phyloP scores from a whole-genome alignment of 2,329 filamentous ascomycete genomes.

The Ophiobolus disseminans region DNA sequence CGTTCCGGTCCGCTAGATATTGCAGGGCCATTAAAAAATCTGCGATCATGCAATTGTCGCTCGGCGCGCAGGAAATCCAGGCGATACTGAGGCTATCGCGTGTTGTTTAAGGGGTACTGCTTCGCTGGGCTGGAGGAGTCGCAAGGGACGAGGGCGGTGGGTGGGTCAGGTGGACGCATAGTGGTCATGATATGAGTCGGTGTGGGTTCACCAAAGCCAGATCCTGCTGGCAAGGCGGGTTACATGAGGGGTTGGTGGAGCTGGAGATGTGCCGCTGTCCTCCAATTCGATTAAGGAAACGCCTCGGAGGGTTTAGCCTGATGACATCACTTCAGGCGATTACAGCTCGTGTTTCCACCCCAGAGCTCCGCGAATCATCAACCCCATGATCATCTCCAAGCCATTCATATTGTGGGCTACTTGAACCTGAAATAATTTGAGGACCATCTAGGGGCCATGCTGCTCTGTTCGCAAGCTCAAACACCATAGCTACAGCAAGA shows the following conservation, averaged over 20 bases:
- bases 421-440: no score
- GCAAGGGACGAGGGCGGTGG: conserved; percentile 3
- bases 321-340: conserved; percentile 11
- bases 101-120: not conserved
- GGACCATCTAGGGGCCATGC: no score
- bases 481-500: no score
- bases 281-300: conserved; percentile 7
- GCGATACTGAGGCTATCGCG: not conserved
- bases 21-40: conserved; percentile 40
- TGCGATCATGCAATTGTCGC: conserved; percentile 4
- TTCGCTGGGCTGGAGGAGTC: not conserved
- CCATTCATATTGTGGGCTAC: not conserved
- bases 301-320: conserved; percentile 5
- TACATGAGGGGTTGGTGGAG: conserved; percentile 22
- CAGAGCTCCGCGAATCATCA: no score
- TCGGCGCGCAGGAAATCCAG: not conserved
- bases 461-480: no score
- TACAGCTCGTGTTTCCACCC: not conserved
- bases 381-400: not conserved
- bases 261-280: conserved; percentile 11
- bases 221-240: conserved; percentile 23
- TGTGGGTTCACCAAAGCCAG: conserved; percentile 25
- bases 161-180: conserved; percentile 14
- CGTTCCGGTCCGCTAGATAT: conserved; percentile 46
- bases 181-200: conserved; percentile 13